These are phyloP conservation scores for Penicillium hordei DNA, from an alignment of 2,329 filamentous ascomycete species.

Conservation along the genomic window DNA sequence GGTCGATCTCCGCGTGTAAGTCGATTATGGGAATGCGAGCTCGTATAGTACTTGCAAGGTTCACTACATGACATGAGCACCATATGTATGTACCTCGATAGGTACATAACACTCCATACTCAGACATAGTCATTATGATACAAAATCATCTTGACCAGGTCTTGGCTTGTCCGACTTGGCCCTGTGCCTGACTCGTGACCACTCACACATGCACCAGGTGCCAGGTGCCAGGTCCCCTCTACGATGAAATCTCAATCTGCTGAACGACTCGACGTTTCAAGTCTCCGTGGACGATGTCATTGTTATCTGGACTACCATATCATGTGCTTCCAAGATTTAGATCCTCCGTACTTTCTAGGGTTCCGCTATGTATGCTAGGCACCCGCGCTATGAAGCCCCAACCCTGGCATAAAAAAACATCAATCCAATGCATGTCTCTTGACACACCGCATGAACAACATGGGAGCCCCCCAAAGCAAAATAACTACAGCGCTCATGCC, in stretches of 20 bases:
- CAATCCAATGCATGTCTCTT: not conserved
- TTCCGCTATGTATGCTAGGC: not conserved
- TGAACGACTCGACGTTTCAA: not conserved
- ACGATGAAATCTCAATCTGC: constrained; percentile 3
- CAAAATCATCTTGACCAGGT: not conserved
- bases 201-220: not conserved
- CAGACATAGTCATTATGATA: not conserved
- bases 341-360: not conserved
- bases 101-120: not conserved
- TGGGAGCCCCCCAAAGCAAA: not conserved
- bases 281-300: not conserved
- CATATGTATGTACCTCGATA: not conserved
- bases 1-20: not conserved
- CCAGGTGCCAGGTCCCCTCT: not conserved
- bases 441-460: not conserved
- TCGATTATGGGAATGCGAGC: not conserved
- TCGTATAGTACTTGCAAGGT: not conserved
- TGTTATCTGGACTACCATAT: not conserved
- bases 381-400: not conserved
- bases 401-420: not conserved
- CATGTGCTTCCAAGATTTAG: not conserved
- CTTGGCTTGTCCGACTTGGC: not conserved
- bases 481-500: not conserved
- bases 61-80: not conserved
- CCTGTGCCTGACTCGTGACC: not conserved